Evolutionary conservation across 768 basidiomycete genomes (phyloP), one percentile per base, ranked within the genome.

Genomic region (Mycena metata): DNA sequence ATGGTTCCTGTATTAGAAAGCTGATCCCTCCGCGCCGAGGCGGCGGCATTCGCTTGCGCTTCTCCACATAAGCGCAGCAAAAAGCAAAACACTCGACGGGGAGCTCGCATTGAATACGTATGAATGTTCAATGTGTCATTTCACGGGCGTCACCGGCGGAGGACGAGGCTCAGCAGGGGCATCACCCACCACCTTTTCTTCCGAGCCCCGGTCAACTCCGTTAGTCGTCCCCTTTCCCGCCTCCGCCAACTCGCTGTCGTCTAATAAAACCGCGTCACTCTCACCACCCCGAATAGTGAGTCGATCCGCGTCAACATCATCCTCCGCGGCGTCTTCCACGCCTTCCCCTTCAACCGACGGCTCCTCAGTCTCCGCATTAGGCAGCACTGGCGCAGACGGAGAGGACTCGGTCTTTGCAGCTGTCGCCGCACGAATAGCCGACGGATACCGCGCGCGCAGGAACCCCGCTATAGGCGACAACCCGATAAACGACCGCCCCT

Each of bases 381-480:
- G 69, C 60, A 30, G 30, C 6, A 60, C 30, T 15, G 63, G 23
- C 5, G 43, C 16, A 39, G 39, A 36, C 36, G 6, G 36, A 36
- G 36, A 36, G 4, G 30, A 26, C 7, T 39, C 60, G 19, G 64
- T 21, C 54, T 70, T 54, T 23, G 33, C 61, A 64, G 43, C 51
- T 21, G 69, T 55, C 41, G 69, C 64, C 64, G 68, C 64, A 59
- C 78, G 80, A 70, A 76, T 78, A 16, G 82, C 82, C 21, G 89
- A 86, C 35, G 89, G 85, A 75, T 91, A 86, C 55, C 90, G 87
- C 23, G 84, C 81, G 42, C 91, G 87, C 60, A 90, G 81, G 76
- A 92, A 88, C 33, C 86, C 89, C 50, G 90, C 83, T 43, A 92
- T 84, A 7, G 90, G 88, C 54, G 87, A 84, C 69, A 91, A 84